These are phyloP conservation scores for Gossypium davidsonii DNA, from an alignment of 441 rosid species.

Conservation along the genomic window DNA sequence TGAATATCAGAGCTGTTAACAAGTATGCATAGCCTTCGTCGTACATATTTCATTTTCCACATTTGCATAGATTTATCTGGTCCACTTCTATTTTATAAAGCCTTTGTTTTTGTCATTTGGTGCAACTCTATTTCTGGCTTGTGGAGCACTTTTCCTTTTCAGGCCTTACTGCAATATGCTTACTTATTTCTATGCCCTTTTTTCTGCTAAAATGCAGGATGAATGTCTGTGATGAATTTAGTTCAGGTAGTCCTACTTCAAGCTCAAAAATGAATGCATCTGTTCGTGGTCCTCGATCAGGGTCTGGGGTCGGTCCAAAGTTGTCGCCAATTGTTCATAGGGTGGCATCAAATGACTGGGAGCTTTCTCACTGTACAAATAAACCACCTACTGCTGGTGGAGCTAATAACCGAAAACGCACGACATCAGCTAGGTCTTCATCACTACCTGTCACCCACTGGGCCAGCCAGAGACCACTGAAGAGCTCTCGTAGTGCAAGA, in stretches of 20 bases:
- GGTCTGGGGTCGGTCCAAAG: conserved; percentile 64
- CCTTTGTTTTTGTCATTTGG: conserved; percentile 4
- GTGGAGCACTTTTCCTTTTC: conserved; percentile 7
- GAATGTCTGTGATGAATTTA: conserved; percentile 65
- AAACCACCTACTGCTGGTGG: conserved; percentile 70
- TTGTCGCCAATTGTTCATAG: conserved; percentile 69
- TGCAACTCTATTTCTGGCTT: not conserved
- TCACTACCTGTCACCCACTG: conserved; percentile 89
- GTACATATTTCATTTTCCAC: conserved; percentile 5
- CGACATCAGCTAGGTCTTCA: conserved; percentile 64
- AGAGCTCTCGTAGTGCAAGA: conserved; percentile 85
- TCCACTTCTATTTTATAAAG: not conserved
- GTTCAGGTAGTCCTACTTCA: conserved; percentile 79
- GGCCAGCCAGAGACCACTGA: conserved; percentile 91
- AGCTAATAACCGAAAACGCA: conserved; percentile 70
- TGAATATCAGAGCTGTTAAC: conserved; percentile 61
- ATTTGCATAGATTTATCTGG: not conserved
- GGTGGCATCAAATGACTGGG: conserved; percentile 76
- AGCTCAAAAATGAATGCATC: conserved; percentile 62
- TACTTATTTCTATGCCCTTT: conserved; percentile 6
- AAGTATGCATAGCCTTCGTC: conserved; percentile 51
- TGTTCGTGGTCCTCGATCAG: conserved; percentile 73
- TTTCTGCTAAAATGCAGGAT: conserved; percentile 44
- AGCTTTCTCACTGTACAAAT: conserved; percentile 70
- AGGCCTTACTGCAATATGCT: not conserved